Percentiles rank a stretch among this genome's conserved stretches.
These are phyloP conservation scores for Blastobotrys capitulatus DNA, from an alignment of 1,139 yeast species.

Conservation along the genomic window DNA sequence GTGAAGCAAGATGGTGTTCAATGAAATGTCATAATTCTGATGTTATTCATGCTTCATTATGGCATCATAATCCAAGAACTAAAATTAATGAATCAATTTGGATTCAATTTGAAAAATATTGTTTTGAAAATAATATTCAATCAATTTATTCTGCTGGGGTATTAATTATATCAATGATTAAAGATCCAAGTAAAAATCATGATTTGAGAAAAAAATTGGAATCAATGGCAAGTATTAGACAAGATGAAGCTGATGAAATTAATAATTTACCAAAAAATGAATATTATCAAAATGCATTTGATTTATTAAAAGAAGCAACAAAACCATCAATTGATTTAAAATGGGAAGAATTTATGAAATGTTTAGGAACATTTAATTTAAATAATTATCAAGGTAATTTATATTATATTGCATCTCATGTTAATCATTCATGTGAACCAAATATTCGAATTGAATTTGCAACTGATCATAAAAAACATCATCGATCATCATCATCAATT, in stretches of 20 bases:
- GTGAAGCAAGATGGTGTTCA: conserved; percentile 29
- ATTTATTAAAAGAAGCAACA: conserved; percentile 42
- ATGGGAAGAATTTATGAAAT: conserved; percentile 52
- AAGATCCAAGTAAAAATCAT: conserved; percentile 40
- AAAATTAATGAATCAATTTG: conserved; percentile 47
- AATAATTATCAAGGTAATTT: conserved; percentile 58
- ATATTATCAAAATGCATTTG: conserved; percentile 47
- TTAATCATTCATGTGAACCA: conserved; percentile 75
- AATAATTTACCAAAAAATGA: conserved; percentile 37
- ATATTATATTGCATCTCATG: conserved; percentile 58
- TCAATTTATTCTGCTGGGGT: conserved; percentile 64
- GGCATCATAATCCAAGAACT: conserved; percentile 42
- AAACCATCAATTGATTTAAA: conserved; percentile 34
- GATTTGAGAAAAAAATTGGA: conserved; percentile 36
- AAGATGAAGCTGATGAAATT: conserved; percentile 46
- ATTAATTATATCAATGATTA: conserved; percentile 46
- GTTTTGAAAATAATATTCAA: conserved; percentile 61
- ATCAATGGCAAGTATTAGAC: conserved; percentile 67
- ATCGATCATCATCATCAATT: conserved; percentile 40
- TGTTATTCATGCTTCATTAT: conserved; percentile 50
- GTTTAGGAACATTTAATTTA: conserved; percentile 68
- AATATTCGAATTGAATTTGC: conserved; percentile 54
- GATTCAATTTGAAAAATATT: conserved; percentile 52
- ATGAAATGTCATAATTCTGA: conserved; percentile 36
- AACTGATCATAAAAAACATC: conserved; percentile 16